Base-by-base conservation (phyloP, 2,329 filamentous ascomycete genomes). In the Sclerotinia sclerotiorum region DNA sequence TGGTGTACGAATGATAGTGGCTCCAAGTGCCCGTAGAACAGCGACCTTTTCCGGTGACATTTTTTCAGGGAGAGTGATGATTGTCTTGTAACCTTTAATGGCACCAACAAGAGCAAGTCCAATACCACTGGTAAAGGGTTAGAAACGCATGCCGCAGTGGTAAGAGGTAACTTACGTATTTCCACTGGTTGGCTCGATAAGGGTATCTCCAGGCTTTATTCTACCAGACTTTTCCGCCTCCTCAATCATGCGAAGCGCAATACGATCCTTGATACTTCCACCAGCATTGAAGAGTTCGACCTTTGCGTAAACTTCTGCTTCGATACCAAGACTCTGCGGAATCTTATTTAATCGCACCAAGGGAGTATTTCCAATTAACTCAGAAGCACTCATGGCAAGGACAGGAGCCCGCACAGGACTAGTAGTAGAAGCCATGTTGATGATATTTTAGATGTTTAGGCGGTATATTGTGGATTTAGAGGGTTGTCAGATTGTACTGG, bases 1-100 rank as follows among this genome's bases (percentile, higher is more conserved):
- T 32, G 95, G 95, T 5, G 95, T 99, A 67, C 95, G 90, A 79
- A 99, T 97, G 80, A 99, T 98, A 77, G 96, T 97, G 54, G 95
- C 95, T 72, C 94, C 94, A 65, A 99, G 86, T 42, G 95, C 94
- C 75, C 93, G 91, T 71, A 99, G 85, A 39, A 99, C 95, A 2
- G 94, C 91, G 51, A 99, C 95, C 81, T 99, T 99, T 81, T 99
- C 95, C 60, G 93, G 91, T 1, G 93, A 97, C 95, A 99, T 99
- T 85, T 99, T 99, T 82, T 99, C 95, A 64, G 95, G 95, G 57
- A 99, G 87, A 15, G 95, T 99, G 80, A 99, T 99, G 81, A 99
- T 98, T 52, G 94, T 96, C 81, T 94, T 94, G 85, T 98, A 99
- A 73, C 94, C 94, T 83, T 97, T 98, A 77, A 99, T 91, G 21